phyloP scores from a whole-genome alignment of 2,329 filamentous ascomycete species.

The Verticillium nonalfalfae region DNA sequence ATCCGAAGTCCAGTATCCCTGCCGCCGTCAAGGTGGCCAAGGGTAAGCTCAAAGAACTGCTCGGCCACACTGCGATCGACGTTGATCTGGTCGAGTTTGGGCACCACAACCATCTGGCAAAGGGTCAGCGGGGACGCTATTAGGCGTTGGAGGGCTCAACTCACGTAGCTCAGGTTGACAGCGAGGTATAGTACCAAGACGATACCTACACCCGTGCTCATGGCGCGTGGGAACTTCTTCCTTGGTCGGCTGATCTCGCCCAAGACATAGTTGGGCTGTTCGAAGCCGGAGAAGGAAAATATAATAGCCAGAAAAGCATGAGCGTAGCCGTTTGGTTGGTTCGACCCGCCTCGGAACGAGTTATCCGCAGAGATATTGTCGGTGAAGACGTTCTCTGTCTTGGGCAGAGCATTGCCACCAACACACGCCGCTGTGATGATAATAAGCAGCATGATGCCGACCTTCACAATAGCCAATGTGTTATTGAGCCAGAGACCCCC shows the following conservation, averaged over 20 bases:
- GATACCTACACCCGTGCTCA: constrained; percentile 19
- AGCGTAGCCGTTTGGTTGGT: constrained; percentile 23
- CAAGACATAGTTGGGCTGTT: constrained; percentile 29
- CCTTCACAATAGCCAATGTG: constrained; percentile 40
- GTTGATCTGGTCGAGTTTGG: constrained; percentile 14
- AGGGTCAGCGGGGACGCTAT: constrained; percentile 22
- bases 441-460: constrained; percentile 39
- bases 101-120: constrained; percentile 33
- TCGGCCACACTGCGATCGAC: constrained; percentile 18
- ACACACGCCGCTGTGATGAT: constrained; percentile 22
- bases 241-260: constrained; percentile 23
- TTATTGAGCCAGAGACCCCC: constrained; percentile 47
- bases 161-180: constrained; percentile 29
- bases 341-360: constrained; percentile 16
- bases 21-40: constrained; percentile 18
- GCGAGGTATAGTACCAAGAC: constrained; percentile 26
- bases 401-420: constrained; percentile 17
- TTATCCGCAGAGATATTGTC: constrained; percentile 17
- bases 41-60: constrained; percentile 25
- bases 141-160: constrained; percentile 15
- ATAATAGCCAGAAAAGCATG: constrained; percentile 37
- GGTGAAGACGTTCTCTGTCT: constrained; percentile 15
- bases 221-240: constrained; percentile 24
- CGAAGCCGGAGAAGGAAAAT: constrained; percentile 28
- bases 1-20: constrained; percentile 23